Conservation (phyloP, 2,329 filamentous ascomycete species). For the Albophoma yamanashiensis region DNA sequence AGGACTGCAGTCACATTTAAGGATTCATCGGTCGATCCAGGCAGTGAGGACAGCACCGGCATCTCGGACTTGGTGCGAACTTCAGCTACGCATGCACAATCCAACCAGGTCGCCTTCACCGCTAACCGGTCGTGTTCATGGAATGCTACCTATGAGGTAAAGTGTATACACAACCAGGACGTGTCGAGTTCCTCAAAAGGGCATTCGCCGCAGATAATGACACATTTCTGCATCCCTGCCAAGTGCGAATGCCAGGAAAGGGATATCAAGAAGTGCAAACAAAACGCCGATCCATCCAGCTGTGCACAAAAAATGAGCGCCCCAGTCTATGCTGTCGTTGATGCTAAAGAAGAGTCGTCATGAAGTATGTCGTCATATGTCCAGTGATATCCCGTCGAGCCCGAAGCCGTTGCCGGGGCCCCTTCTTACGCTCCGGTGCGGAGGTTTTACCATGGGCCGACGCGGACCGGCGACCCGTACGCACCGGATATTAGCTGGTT, state of each 20-base stretch:
- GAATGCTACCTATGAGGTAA: not conserved
- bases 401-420: not conserved
- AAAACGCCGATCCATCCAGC: constrained; percentile 22
- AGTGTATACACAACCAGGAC: not conserved
- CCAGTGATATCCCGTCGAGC: constrained; percentile 11
- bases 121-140: not conserved
- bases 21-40: not conserved
- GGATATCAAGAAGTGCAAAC: constrained; percentile 17
- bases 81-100: not conserved
- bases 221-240: constrained; percentile 4
- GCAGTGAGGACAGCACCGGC: not conserved
- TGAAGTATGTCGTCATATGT: constrained; percentile 21
- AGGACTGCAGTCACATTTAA: not conserved
- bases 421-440: too few relatives aligned
- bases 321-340: constrained; percentile 25
- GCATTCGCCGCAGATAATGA: not conserved
- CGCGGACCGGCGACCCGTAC: constrained; percentile 48
- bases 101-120: not conserved
- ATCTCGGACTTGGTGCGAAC: not conserved
- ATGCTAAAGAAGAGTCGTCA: constrained; percentile 21
- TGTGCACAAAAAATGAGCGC: constrained; percentile 16
- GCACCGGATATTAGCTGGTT: constrained; percentile 52
- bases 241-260: constrained; percentile 9
- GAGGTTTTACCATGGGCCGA: constrained; percentile 46
- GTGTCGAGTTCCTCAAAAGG: not conserved